Evolutionary conservation across 352 stramenopile genomes (phyloP), one percentile per base, ranked within the genome.

Genomic region (Phytophthora sp.): DNA sequence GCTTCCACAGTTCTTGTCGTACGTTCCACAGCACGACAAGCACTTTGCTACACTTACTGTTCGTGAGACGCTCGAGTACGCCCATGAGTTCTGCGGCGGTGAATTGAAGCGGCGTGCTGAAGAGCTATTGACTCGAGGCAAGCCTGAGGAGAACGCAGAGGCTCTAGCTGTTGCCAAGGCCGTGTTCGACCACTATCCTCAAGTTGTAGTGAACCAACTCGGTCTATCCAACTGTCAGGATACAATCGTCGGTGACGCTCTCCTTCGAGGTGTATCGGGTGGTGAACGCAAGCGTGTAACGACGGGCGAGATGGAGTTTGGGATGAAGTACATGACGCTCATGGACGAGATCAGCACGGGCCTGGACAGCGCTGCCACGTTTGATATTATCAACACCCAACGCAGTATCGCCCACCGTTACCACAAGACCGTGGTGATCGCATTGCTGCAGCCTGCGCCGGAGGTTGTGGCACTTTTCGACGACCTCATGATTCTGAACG

Each of bases 271-370:
- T 47, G 73, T 94, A 26, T 92, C 82, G 0, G 84, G 85, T 16
- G 84, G 85, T 9, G 82, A 94, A 23, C 69, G 79, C 20, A 90
- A 89, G 66, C 82, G 84, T 41, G 82, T 93, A 12, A 95, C 87
- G 12, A 86, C 75, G 1, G 84, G 80, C 1, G 79, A 93, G 76
- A 98, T 98, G 82, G 69, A 94, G 31, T 84, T 93, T 39, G 74
- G 76, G 27, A 66, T 77, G 36, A 80, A 84, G 63, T 84, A 80
- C 49, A 80, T 97, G 30, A 71, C 85, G n/a, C 86, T 93, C 42
- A 84, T 87, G 66, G 94, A 98, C 67, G 87, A 96, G 76, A 97
- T 98, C 72, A 81, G 60, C 26, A 86, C 77, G 11, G 79, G 79
- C 2, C 63, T 88, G 3, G 79, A 88, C 62, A 76, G 59, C 9